Evolutionary conservation across 768 basidiomycete genomes (phyloP).

Genomic region (Tulasnella sp.): DNA sequence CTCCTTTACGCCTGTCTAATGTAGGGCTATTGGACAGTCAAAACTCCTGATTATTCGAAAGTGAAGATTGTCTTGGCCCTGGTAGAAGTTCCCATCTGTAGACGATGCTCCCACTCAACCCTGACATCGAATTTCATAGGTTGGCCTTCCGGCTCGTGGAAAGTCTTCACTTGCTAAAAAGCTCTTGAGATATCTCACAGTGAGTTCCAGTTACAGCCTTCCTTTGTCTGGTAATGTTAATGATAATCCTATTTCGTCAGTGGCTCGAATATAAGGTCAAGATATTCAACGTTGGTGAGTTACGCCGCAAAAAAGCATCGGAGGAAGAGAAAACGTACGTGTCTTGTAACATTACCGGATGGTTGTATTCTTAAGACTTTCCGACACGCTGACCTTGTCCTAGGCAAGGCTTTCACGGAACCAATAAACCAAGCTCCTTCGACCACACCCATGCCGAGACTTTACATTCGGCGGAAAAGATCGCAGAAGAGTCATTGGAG

Average conservation of each 20-base stretch:
- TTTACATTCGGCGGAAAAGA: conserved; percentile 66
- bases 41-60: conserved; percentile 97
- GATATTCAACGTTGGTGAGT: conserved; percentile 98
- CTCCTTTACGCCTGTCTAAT: neutral
- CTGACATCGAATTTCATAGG: conserved; percentile 46
- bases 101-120: neutral
- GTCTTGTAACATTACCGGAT: neutral
- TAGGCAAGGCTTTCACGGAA: conserved; percentile 79
- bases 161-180: conserved; percentile 99
- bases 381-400: neutral
- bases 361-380: neutral
- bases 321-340: conserved; percentile 62
- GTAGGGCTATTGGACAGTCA: conserved; percentile 49
- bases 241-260: conserved; percentile 41
- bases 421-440: conserved; percentile 88
- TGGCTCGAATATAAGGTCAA: conserved; percentile 98
- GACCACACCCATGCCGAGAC: conserved; percentile 79
- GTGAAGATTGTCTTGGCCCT: conserved; percentile 98
- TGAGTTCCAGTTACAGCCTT: conserved; percentile 36
- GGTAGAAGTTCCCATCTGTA: conserved; percentile 45
- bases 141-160: conserved; percentile 92
- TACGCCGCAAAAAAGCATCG: conserved; percentile 78
- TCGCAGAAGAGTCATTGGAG: conserved; percentile 89
- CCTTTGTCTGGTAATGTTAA: no score
- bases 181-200: conserved; percentile 91